Percentiles rank a stretch among this genome's conserved stretches.
phyloP scores from a whole-genome alignment of 345 rosid species.

The Salix caprea region DNA sequence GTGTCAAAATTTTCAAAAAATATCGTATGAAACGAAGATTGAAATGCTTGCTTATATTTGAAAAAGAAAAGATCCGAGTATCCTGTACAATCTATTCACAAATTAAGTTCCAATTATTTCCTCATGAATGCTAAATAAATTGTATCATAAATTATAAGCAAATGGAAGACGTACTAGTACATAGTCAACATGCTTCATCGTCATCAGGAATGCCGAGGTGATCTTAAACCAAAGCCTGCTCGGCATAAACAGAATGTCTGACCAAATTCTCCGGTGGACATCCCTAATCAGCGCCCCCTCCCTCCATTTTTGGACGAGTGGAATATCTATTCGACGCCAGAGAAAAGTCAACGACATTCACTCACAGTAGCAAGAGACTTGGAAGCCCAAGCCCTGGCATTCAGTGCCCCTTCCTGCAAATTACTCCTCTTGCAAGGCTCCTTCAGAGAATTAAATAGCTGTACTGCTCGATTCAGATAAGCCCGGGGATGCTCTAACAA shows the following conservation, averaged over 20 bases:
- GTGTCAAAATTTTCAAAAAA: neutral
- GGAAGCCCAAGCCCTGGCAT: slow-evolving; percentile 88
- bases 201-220: neutral
- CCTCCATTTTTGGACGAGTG: neutral
- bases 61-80: neutral
- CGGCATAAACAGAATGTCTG: neutral
- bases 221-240: neutral
- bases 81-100: neutral
- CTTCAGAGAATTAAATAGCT: slow-evolving; percentile 47
- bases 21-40: neutral
- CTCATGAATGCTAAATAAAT: neutral
- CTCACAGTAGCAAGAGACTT: slow-evolving; percentile 73
- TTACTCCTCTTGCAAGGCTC: slow-evolving; percentile 85
- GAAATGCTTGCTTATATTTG: neutral
- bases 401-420: slow-evolving; percentile 86
- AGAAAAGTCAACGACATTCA: slow-evolving; percentile 28
- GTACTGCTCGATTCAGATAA: slow-evolving; percentile 51
- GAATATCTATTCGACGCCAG: neutral
- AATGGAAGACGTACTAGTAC: neutral
- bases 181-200: neutral
- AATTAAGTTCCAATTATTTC: slow-evolving; percentile 4
- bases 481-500: slow-evolving; percentile 59
- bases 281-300: neutral
- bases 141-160: slow-evolving; percentile 3
- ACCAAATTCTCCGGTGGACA: slow-evolving; percentile 9